These are phyloP conservation scores for Gliomastix tumulicola DNA, from an alignment of 2,329 filamentous ascomycete genomes.

Conservation along the genomic window DNA sequence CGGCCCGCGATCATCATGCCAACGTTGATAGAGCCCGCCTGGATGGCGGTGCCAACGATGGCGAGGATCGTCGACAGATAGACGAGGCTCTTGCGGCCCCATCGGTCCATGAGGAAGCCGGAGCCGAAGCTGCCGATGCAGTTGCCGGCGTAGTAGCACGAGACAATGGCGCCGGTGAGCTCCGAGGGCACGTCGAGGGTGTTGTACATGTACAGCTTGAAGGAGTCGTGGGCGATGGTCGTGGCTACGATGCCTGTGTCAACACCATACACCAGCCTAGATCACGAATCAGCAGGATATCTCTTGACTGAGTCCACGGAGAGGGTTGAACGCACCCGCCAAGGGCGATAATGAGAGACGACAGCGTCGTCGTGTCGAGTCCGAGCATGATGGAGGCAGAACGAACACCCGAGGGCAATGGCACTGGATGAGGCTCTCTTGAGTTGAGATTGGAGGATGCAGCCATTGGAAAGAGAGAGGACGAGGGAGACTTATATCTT, in stretches of 20 bases:
- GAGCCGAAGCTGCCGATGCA: conserved; percentile 17
- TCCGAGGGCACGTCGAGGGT: conserved; percentile 13
- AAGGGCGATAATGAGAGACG: too few relatives aligned
- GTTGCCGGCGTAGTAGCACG: conserved; percentile 20
- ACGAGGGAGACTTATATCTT: too few relatives aligned
- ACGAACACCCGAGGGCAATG: too few relatives aligned
- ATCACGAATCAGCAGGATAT: too few relatives aligned
- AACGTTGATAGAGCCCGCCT: conserved; percentile 12
- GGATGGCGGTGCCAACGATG: conserved; percentile 16
- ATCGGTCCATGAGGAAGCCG: conserved; percentile 21
- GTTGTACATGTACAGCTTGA: conserved; percentile 21
- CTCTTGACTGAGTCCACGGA: too few relatives aligned
- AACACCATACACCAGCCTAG: neutral
- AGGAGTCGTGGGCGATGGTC: conserved; percentile 20
- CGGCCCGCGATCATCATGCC: conserved; percentile 18
- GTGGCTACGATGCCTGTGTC: conserved; percentile 22
- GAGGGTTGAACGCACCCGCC: too few relatives aligned
- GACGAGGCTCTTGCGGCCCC: conserved; percentile 16
- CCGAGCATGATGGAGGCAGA: too few relatives aligned
- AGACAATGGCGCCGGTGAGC: conserved; percentile 19
- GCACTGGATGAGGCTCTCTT: too few relatives aligned
- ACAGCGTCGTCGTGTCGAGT: too few relatives aligned
- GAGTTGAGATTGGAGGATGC: too few relatives aligned
- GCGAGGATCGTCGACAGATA: conserved; percentile 1
- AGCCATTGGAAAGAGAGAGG: too few relatives aligned